Conservation (phyloP, 371 early-diverging fungal genomes). For the Syncephalastrum monosporum region DNA sequence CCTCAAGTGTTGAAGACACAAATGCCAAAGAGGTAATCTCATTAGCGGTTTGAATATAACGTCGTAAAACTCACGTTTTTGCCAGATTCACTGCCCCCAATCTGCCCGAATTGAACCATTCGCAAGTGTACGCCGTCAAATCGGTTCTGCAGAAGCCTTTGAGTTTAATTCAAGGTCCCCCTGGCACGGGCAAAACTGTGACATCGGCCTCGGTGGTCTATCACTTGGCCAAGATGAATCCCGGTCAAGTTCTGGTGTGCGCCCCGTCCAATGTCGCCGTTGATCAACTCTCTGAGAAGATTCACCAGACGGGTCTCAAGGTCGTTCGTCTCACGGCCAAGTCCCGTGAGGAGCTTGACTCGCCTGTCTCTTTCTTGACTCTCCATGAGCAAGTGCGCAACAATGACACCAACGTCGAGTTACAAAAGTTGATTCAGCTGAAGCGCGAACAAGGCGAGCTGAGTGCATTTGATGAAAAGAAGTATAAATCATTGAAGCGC, state of each 20-base stretch:
- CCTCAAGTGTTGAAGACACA: conserved; percentile 70
- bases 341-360: conserved; percentile 91
- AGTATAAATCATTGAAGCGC: conserved; percentile 76
- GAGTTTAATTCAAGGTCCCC: conserved; percentile 97
- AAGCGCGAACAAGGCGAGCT: conserved; percentile 91
- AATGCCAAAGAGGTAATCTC: conserved; percentile 73
- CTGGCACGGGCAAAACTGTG: conserved; percentile 98
- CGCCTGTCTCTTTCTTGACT: conserved; percentile 87
- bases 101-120: conserved; percentile 96
- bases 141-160: conserved; percentile 87
- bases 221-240: conserved; percentile 90
- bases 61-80: not conserved
- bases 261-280: conserved; percentile 99
- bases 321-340: conserved; percentile 96
- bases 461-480: conserved; percentile 81
- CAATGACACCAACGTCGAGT: conserved; percentile 89
- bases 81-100: conserved; percentile 83
- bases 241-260: conserved; percentile 94
- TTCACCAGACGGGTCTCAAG: conserved; percentile 93
- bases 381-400: conserved; percentile 95
- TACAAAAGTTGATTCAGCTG: conserved; percentile 87
- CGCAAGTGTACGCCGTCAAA: conserved; percentile 95
- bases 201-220: conserved; percentile 98
- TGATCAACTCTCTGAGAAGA: conserved; percentile 96
- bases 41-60: not conserved